Conservation (phyloP, 306 rosid genomes). For the Vigna angularis region DNA sequence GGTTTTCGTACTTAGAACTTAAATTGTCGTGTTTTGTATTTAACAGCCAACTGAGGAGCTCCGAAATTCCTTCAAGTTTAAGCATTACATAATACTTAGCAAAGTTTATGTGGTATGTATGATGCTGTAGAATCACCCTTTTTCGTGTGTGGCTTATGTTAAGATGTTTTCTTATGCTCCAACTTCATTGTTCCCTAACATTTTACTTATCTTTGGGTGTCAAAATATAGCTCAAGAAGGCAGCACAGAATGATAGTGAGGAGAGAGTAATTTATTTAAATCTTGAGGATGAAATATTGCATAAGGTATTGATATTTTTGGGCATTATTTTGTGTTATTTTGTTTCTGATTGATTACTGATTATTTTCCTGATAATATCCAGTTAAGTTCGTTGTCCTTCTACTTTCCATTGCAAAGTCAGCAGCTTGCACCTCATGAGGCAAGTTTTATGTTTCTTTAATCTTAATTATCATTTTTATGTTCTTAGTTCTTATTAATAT, state of each 20-base stretch:
- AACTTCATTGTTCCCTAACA: slow-evolving; percentile 11
- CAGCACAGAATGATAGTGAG: slow-evolving; percentile 50
- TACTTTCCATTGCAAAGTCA: slow-evolving; percentile 63
- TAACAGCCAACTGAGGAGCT: slow-evolving; percentile 83
- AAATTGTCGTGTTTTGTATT: slow-evolving; percentile 43
- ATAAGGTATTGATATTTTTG: slow-evolving; percentile 61
- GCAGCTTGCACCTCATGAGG: slow-evolving; percentile 71
- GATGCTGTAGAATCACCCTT: slow-evolving; percentile 37
- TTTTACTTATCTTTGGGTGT: slow-evolving; percentile 33
- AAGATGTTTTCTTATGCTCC: slow-evolving; percentile 19
- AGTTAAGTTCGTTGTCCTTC: slow-evolving; percentile 81
- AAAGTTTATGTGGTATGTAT: slow-evolving; percentile 78
- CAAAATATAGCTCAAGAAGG: slow-evolving; percentile 60
- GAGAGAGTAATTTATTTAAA: slow-evolving; percentile 66
- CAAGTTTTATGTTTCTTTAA: slow-evolving; percentile 45
- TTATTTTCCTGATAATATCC: slow-evolving; percentile 51
- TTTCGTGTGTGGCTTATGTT: slow-evolving; percentile 22
- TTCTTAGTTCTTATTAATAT: background rate
- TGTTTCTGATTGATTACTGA: slow-evolving; percentile 36
- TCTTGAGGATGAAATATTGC: slow-evolving; percentile 87
- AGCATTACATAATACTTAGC: slow-evolving; percentile 60
- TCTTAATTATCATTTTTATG: slow-evolving; percentile 10
- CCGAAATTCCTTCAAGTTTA: slow-evolving; percentile 66
- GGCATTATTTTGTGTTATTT: background rate
- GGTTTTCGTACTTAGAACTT: slow-evolving; percentile 34